Evolutionary conservation across 768 basidiomycete species (phyloP).

Genomic region (Leucosporidium scottii): DNA sequence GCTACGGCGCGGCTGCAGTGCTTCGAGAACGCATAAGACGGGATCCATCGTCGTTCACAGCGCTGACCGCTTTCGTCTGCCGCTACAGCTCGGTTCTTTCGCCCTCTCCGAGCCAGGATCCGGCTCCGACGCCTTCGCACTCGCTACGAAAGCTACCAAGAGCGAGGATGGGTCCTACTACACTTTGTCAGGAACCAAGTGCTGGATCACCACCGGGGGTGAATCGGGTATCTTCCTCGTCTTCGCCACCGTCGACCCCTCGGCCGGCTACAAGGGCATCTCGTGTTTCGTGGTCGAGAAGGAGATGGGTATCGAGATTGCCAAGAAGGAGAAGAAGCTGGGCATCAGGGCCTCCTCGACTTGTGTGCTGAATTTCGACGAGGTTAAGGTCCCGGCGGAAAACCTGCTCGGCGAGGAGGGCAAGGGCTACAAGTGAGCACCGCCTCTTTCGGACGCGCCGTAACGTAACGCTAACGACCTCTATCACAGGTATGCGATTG

Average conservation of each 20-base stretch:
- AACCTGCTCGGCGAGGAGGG: conserved; percentile 90
- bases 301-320: conserved; percentile 93
- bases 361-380: conserved; percentile 89
- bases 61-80: not conserved
- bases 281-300: conserved; percentile 94
- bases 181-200: conserved; percentile 92
- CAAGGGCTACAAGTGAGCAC: conserved; percentile 59
- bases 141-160: conserved; percentile 85
- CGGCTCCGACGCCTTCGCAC: conserved; percentile 93
- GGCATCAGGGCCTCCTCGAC: conserved; percentile 95
- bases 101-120: conserved; percentile 87
- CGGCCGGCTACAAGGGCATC: conserved; percentile 97
- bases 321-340: conserved; percentile 98
- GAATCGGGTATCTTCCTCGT: conserved; percentile 45
- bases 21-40: too few species aligned
- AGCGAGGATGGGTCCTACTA: conserved; percentile 65
- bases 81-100: conserved; percentile 78
- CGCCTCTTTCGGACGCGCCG: conserved; percentile 46
- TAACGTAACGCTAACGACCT: conserved; percentile 43
- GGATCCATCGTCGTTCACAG: too few species aligned
- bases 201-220: conserved; percentile 44
- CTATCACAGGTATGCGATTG: conserved; percentile 68
- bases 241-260: conserved; percentile 90
- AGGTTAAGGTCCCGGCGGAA: conserved; percentile 72
- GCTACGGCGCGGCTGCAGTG: not conserved